Evolutionary conservation across 257 asterid genomes (phyloP).

Genomic region (Solanum pinnatisectum): DNA sequence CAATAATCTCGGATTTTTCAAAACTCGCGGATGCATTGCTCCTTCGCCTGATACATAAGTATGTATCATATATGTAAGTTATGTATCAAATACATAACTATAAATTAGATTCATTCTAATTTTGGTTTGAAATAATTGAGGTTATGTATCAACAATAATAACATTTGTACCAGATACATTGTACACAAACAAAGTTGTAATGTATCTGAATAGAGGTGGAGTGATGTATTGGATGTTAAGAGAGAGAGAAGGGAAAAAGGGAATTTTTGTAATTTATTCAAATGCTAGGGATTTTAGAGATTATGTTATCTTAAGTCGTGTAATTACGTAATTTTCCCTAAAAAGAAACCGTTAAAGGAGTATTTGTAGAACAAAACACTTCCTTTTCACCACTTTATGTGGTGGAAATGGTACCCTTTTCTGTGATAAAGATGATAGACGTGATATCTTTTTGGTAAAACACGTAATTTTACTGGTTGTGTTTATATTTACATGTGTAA

Average conservation of each 20-base stretch:
- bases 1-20: neutral
- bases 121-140: neutral
- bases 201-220: neutral
- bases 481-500: neutral
- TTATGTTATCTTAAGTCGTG: neutral
- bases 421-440: neutral
- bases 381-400: neutral
- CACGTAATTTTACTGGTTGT: neutral
- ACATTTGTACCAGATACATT: neutral
- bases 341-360: neutral
- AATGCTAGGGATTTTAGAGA: neutral
- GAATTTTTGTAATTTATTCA: neutral
- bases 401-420: neutral
- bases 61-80: neutral
- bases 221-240: neutral
- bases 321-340: neutral
- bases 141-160: neutral
- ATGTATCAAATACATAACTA: neutral
- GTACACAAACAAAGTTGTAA: neutral
- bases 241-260: neutral
- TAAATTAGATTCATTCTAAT: neutral
- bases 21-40: neutral
- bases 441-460: neutral
- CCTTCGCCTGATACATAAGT: neutral
- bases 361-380: neutral